These are phyloP conservation scores for Zizania palustris DNA, from an alignment of 202 grass and related monocot genomes.

Conservation along the genomic window DNA sequence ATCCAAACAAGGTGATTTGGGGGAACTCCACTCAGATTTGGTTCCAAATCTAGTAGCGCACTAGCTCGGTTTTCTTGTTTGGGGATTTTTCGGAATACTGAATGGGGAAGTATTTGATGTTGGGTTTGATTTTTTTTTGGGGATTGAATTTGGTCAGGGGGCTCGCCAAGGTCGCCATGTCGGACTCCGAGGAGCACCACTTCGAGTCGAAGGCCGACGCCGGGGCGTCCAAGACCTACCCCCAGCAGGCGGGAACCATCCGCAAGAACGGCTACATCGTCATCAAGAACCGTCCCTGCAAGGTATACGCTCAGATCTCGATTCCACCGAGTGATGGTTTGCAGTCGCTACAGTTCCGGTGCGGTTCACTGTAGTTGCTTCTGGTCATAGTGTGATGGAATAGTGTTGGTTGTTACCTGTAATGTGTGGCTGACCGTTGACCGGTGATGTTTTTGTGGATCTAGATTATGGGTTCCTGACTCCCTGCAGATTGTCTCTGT, in stretches of 20 bases:
- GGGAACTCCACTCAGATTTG: neutral
- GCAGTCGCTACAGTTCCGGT: neutral
- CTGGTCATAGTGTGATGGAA: neutral
- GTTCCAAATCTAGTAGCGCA: neutral
- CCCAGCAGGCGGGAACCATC: constrained; percentile 90
- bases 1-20: constrained; percentile 41
- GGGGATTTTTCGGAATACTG: neutral
- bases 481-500: neutral
- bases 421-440: neutral
- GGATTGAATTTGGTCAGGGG: constrained; percentile 28
- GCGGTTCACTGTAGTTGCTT: neutral
- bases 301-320: constrained; percentile 54
- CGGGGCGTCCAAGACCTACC: constrained; percentile 89
- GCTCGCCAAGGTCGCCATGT: constrained; percentile 52
- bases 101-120: neutral
- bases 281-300: constrained; percentile 86
- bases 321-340: neutral
- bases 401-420: neutral
- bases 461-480: neutral
- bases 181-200: constrained; percentile 92
- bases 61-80: neutral
- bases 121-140: neutral
- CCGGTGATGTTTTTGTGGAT: neutral
- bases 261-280: constrained; percentile 87
- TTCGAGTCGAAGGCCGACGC: constrained; percentile 94